phyloP scores from a whole-genome alignment of 1,284 basidiomycete species.

The Lentinula novae-zelandiae region DNA sequence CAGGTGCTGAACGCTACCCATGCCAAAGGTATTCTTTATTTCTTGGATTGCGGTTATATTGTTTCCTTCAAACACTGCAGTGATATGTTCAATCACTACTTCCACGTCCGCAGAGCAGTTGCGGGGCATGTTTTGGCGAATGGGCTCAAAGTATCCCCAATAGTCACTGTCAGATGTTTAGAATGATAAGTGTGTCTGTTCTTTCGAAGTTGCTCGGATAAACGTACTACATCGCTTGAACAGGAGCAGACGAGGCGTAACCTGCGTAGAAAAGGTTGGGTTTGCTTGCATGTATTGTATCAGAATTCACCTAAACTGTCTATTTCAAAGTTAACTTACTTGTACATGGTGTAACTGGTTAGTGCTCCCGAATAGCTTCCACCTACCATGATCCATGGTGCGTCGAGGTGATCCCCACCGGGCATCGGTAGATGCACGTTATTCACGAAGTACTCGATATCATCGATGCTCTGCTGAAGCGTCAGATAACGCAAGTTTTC shows the following conservation, averaged over 20 bases:
- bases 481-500: conserved; percentile 57
- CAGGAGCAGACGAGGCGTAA: conserved; percentile 72
- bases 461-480: conserved; percentile 69
- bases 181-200: conserved; percentile 18
- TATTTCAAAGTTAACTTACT: conserved; percentile 37
- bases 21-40: conserved; percentile 56
- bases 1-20: conserved; percentile 51
- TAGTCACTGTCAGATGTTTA: conserved; percentile 42
- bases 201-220: background rate
- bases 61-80: conserved; percentile 46
- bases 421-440: conserved; percentile 67
- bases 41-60: conserved; percentile 41
- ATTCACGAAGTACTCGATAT: conserved; percentile 66
- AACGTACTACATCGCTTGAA: conserved; percentile 53
- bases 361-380: conserved; percentile 69
- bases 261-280: conserved; percentile 64
- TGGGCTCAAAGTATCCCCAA: conserved; percentile 71
- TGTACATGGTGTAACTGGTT: conserved; percentile 68
- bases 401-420: conserved; percentile 42
- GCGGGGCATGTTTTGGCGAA: conserved; percentile 62
- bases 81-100: conserved; percentile 58
- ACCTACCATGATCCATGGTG: conserved; percentile 41
- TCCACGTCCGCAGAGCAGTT: conserved; percentile 74
- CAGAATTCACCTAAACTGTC: background rate
- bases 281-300: conserved; percentile 20